These are phyloP conservation scores for Solanum chaucha DNA, from an alignment of 257 asterid genomes.

Conservation along the genomic window DNA sequence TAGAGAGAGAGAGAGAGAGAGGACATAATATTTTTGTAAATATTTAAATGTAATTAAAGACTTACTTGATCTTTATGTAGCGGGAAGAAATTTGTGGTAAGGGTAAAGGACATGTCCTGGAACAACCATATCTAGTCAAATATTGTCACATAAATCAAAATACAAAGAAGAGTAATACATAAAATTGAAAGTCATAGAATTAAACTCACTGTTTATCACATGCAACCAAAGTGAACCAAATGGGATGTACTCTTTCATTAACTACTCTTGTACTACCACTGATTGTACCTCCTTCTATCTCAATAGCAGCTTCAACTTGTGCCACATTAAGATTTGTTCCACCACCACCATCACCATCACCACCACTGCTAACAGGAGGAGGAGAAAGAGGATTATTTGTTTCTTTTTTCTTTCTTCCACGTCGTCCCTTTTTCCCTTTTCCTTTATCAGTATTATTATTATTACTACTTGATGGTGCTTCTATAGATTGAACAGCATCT, in stretches of 20 bases:
- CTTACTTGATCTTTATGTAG: conserved; percentile 15
- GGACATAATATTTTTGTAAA: not conserved
- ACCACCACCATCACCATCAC: not conserved
- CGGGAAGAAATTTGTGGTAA: conserved; percentile 5
- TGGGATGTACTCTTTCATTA: not conserved
- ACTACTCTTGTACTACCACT: not conserved
- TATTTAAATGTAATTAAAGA: not conserved
- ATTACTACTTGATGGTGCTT: not conserved
- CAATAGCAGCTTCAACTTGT: not conserved
- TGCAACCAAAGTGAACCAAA: conserved; percentile 20
- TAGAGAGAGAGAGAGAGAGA: not conserved
- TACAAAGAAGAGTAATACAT: not conserved
- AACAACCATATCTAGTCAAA: not conserved
- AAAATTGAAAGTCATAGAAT: not conserved
- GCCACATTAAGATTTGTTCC: not conserved
- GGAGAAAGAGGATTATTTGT: not conserved
- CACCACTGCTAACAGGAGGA: not conserved
- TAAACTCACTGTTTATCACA: conserved; percentile 13
- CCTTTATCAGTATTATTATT: not conserved
- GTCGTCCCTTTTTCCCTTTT: not conserved
- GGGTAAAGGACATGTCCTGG: not conserved
- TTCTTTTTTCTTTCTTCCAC: not conserved
- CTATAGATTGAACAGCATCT: not conserved
- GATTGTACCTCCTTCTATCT: not conserved
- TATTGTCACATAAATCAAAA: not conserved